Evolutionary conservation across 768 basidiomycete genomes (phyloP).

Genomic region (Boletus sp.): DNA sequence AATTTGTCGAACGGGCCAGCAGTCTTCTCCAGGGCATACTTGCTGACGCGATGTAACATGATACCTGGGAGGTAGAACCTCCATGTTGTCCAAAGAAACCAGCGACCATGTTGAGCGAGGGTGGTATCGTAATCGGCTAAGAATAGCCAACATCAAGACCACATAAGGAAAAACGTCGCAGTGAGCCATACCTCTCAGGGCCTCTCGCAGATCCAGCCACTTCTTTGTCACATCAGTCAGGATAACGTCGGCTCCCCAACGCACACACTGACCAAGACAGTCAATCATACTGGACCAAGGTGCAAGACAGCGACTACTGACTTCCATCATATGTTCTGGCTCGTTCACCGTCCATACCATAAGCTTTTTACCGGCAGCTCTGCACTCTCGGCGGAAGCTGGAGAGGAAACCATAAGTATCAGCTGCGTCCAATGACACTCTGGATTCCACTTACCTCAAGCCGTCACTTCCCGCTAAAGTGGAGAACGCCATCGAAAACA

Average conservation of each 20-base stretch:
- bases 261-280: constrained; percentile 47
- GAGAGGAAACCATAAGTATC: constrained; percentile 5
- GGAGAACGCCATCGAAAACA: constrained; percentile 82
- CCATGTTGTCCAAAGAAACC: constrained; percentile 73
- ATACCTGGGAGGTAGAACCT: constrained; percentile 57
- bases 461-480: constrained; percentile 73
- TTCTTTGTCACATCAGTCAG: constrained; percentile 72
- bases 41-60: constrained; percentile 27
- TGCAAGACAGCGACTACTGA: constrained; percentile 29
- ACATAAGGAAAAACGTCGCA: not conserved
- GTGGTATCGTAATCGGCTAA: constrained; percentile 69
- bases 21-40: constrained; percentile 43
- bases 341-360: constrained; percentile 98
- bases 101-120: constrained; percentile 57
- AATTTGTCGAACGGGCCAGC: constrained; percentile 54
- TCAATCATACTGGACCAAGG: not conserved
- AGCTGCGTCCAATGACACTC: not conserved
- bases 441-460: constrained; percentile 45
- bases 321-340: constrained; percentile 88
- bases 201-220: constrained; percentile 63
- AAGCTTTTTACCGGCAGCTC: constrained; percentile 72
- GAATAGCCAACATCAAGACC: not conserved
- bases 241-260: constrained; percentile 78
- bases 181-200: constrained; percentile 49
- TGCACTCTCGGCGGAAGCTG: constrained; percentile 82